A percentile compares a stretch with the other conserved stretches of the same genome.
These are phyloP conservation scores for Podaxis rugospora DNA, from an alignment of 768 basidiomycete species.

Conservation along the genomic window DNA sequence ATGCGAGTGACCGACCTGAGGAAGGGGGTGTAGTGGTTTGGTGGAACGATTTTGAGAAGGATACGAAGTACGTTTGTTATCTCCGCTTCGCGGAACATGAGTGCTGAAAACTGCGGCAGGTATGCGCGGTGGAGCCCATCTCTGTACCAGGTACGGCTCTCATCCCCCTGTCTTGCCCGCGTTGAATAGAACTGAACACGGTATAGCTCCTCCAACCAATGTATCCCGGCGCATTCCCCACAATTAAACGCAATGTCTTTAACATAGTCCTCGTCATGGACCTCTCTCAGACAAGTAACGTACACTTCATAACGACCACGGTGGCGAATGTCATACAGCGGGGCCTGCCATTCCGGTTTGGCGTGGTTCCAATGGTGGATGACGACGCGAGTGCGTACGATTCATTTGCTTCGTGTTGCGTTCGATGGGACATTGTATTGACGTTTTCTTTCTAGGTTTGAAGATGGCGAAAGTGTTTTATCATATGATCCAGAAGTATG, in stretches of 20 bases:
- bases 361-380: conserved; percentile 72
- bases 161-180: background rate
- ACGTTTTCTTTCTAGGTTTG: conserved; percentile 35
- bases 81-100: background rate
- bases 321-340: conserved; percentile 70
- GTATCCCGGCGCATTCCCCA: conserved; percentile 77
- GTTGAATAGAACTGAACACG: background rate
- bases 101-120: conserved; percentile 22
- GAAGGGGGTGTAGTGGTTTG: conserved; percentile 72
- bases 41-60: conserved; percentile 91
- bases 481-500: conserved; percentile 59
- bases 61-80: conserved; percentile 48
- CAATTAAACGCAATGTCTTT: conserved; percentile 72
- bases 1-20: conserved; percentile 84
- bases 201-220: conserved; percentile 68
- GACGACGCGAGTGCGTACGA: conserved; percentile 35
- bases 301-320: conserved; percentile 60
- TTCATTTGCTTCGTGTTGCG: background rate
- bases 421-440: background rate
- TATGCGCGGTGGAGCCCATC: conserved; percentile 51
- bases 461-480: conserved; percentile 74
- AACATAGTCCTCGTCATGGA: conserved; percentile 84
- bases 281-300: conserved; percentile 54
- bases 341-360: conserved; percentile 77
- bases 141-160: conserved; percentile 40